Evolutionary conservation across 208 protist genomes (phyloP).

Genomic region (Histomonas meleagridis): DNA sequence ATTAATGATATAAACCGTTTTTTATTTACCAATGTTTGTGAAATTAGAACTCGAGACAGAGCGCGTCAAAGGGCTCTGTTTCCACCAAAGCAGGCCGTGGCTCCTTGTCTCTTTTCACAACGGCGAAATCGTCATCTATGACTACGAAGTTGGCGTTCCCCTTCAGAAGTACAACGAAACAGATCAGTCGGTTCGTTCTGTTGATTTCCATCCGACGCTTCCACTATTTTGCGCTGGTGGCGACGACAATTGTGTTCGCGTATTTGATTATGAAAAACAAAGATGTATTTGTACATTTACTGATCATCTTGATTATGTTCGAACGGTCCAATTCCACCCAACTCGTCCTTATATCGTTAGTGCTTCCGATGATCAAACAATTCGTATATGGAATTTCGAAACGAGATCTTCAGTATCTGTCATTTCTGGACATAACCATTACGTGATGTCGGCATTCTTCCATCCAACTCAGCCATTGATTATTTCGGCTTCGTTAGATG

Average conservation of each 20-base stretch:
- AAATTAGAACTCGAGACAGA: constrained; percentile 91
- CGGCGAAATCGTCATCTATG: constrained; percentile 93
- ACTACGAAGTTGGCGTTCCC: constrained; percentile 83
- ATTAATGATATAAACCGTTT: no score
- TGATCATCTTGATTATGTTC: constrained; percentile 96
- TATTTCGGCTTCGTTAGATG: constrained; percentile 90
- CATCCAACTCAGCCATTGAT: constrained; percentile 67
- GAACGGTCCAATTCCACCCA: constrained; percentile 73
- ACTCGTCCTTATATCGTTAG: constrained; percentile 87
- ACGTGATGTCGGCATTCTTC: constrained; percentile 91
- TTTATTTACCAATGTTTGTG: constrained; percentile 63
- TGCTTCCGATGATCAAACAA: constrained; percentile 90
- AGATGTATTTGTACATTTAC: constrained; percentile 87
- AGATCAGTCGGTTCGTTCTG: constrained; percentile 74
- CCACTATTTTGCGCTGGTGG: constrained; percentile 94
- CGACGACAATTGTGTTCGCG: constrained; percentile 93
- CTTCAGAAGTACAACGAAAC: background rate
- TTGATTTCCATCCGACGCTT: constrained; percentile 91
- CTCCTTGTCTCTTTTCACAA: constrained; percentile 92
- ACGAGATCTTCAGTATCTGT: constrained; percentile 73
- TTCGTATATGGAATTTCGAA: constrained; percentile 72
- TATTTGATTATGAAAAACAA: constrained; percentile 96
- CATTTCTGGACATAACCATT: constrained; percentile 89
- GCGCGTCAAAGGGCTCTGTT: constrained; percentile 89
- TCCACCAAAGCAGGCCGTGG: constrained; percentile 89